Evolutionary conservation across 1,284 basidiomycete genomes (phyloP).

Genomic region (Fomitopsis pinicola): DNA sequence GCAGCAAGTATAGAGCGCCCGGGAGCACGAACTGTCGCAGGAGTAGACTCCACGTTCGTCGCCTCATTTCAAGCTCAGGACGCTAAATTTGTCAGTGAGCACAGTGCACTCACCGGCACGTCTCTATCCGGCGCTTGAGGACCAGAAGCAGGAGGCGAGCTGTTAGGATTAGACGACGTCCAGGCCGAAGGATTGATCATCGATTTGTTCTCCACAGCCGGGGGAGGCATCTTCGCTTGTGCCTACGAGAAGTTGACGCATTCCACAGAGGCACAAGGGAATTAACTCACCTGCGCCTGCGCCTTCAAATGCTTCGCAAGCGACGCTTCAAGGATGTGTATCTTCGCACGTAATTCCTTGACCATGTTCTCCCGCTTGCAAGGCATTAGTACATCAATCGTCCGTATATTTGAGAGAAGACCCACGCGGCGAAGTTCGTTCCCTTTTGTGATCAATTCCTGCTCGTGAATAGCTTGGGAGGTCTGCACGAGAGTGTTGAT

Average conservation of each 20-base stretch:
- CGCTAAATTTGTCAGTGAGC: neutral
- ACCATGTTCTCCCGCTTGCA: slow-evolving; percentile 33
- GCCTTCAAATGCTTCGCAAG: slow-evolving; percentile 24
- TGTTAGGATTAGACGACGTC: slow-evolving; percentile 27
- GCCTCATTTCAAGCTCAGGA: slow-evolving; percentile 6
- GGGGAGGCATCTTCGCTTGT: slow-evolving; percentile 9
- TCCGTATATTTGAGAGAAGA: neutral
- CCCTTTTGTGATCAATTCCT: slow-evolving; percentile 31
- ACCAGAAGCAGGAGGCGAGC: slow-evolving; percentile 18
- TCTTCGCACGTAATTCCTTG: slow-evolving; percentile 27
- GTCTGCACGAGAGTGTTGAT: slow-evolving; percentile 29
- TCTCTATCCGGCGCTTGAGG: slow-evolving; percentile 21
- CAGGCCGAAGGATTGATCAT: slow-evolving; percentile 30
- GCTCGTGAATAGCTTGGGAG: slow-evolving; percentile 30
- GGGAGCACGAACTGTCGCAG: slow-evolving; percentile 7
- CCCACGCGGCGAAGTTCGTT: slow-evolving; percentile 35
- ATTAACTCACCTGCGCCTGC: slow-evolving; percentile 8
- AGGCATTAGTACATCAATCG: neutral
- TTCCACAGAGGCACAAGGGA: neutral
- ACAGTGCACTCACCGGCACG: slow-evolving; percentile 16
- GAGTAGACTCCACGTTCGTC: slow-evolving; percentile 19
- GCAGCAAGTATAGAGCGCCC: slow-evolving; percentile 5
- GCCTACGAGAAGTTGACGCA: neutral
- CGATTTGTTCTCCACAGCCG: slow-evolving; percentile 17
- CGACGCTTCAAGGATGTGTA: slow-evolving; percentile 27